Evolutionary conservation across 2,329 filamentous ascomycete species (phyloP).

Genomic region (Phialemoniopsis sp.): DNA sequence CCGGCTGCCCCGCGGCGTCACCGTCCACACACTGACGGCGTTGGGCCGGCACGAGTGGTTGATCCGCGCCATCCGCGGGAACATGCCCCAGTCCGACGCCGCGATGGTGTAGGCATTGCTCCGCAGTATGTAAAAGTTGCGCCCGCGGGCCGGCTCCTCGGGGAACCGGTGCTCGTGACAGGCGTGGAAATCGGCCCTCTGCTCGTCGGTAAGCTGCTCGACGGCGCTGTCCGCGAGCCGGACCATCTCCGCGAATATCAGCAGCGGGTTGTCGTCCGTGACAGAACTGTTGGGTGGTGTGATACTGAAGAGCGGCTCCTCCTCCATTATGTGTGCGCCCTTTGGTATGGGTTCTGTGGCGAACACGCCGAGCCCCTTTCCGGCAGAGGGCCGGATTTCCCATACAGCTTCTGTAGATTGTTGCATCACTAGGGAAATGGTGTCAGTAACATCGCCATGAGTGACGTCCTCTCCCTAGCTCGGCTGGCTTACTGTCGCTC

Average conservation of each 20-base stretch:
- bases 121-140: slow-evolving; percentile 27
- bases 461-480: too few relatives aligned
- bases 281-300: slow-evolving; percentile 14
- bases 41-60: slow-evolving; percentile 36
- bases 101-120: slow-evolving; percentile 31
- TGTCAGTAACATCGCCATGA: too few relatives aligned
- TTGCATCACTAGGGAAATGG: too few relatives aligned
- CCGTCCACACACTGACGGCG: slow-evolving; percentile 26
- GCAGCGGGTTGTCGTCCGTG: slow-evolving; percentile 16
- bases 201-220: slow-evolving; percentile 13
- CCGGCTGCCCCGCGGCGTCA: slow-evolving; percentile 20
- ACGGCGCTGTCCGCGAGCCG: slow-evolving; percentile 18
- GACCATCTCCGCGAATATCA: slow-evolving; percentile 25
- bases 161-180: slow-evolving; percentile 17
- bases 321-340: slow-evolving; percentile 32
- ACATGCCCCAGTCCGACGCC: slow-evolving; percentile 17
- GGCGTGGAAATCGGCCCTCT: slow-evolving; percentile 19
- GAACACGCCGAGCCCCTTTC: slow-evolving; percentile 36
- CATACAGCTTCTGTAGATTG: neutral
- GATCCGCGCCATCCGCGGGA: slow-evolving; percentile 27
- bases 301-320: slow-evolving; percentile 27
- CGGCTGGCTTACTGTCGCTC: too few relatives aligned
- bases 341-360: slow-evolving; percentile 24
- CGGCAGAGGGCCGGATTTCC: slow-evolving; percentile 12
- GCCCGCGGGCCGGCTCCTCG: slow-evolving; percentile 13